Base-by-base conservation (phyloP, 108 stramenopile species). In the Skeletonema menzelii region DNA sequence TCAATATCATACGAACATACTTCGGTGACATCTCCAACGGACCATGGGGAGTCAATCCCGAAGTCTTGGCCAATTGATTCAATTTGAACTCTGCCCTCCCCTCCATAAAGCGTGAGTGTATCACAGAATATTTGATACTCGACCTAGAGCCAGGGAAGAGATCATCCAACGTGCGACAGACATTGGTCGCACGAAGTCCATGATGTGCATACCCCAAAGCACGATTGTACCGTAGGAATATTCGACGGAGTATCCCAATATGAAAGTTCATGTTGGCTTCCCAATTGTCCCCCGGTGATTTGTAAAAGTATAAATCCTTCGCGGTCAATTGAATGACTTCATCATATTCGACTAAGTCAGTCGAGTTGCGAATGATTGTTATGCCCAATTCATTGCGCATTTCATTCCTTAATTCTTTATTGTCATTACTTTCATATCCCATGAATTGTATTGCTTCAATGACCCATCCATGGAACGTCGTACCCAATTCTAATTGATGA, bases 391-490 rank as follows among this genome's bases (percentile, higher is more conserved):
- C 76, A 38, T 53, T 59, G 12, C 24, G 58, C 11, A 60, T 31
- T 40, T 76, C 67, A 28, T 53, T 59, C 19, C 34, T 58, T 14
- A 60, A 11, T 40, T 76, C 67, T 27, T 60, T 60, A 6, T 56
- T 46, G 17, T 46, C 28, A 5, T 27, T 30, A 27, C 60, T 24
- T 32, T 60, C 37, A 24, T 60, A 60, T 38, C 56, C 60, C 38
- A 76, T 57, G 38, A 59, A 26, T 24, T 63, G 62, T 20, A 76
- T 49, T 4, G 57, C 34, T 10, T 70, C 53, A 56, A 76, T 69
- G 20, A 67, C 68, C 76, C 76, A 76, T 13, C 68, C 63, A 19
- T 76, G 67, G 20, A 68, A 62, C 14, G 68, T 63, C 5, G 63
- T 47, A 19, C 76, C 76, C 28, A 76, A 27, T 3, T 76, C 60